Evolutionary conservation across 164 flowering plant genomes (phyloP), one percentile per base, ranked within the genome.

Genomic region (Sedum album): DNA sequence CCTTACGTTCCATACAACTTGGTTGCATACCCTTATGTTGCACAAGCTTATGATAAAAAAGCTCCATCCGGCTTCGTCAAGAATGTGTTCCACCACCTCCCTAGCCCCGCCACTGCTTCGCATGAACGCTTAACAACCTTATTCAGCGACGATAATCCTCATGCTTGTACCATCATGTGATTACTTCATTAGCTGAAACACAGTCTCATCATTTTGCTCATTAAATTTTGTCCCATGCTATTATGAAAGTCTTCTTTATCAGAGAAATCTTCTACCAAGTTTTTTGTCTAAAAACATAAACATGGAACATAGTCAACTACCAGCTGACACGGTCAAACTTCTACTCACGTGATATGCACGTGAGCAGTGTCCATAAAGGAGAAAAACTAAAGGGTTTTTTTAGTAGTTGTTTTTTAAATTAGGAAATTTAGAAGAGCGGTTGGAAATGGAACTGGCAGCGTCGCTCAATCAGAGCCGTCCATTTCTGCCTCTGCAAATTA

Each of bases 141-240:
- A 69, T 77, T 77, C 69, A 77, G 77, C 46, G 77, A 77, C 46
- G 80, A 77, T 2, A 77, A 77, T 68, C 75, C 76, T 10, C 70
- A 74, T 72, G 80, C 80, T 21, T 74, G 77, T 65, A 73, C 76
- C 20, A 76, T 76, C 30, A 76, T 76, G 77, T 74, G 66, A 71
- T 33, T 21, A 5, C 14, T 21, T 21, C 20, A 6, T 36, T 64
- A 25, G 31, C 10, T 31, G n/a, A n/a, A n/a, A n/a, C n/a, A n/a
- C n/a, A n/a, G n/a, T n/a, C n/a, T n/a, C n/a, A n/a, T n/a, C n/a
- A n/a, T n/a, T n/a, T n/a, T n/a, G n/a, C n/a, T n/a, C n/a, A n/a
- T n/a, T n/a, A n/a, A n/a, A n/a, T n/a, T n/a, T n/a, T n/a, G n/a
- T n/a, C n/a, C n/a, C n/a, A n/a, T n/a, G n/a, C n/a, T n/a, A n/a